These are phyloP conservation scores for Heliosperma pusillum DNA, from an alignment of 148 eudicot genomes.

Conservation along the genomic window DNA sequence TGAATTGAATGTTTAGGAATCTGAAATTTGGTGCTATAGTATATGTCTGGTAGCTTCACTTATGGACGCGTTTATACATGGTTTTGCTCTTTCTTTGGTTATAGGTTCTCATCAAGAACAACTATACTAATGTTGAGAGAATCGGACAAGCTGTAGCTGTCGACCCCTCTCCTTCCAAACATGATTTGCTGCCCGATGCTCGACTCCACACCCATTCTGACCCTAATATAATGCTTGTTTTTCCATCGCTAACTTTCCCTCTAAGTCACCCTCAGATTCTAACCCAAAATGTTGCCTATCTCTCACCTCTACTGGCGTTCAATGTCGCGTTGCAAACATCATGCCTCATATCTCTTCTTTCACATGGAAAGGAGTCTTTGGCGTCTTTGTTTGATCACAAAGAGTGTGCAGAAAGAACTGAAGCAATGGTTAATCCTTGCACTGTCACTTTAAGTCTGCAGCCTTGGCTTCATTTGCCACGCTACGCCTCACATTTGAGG, in stretches of 20 bases:
- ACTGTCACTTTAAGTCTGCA: constrained; percentile 47
- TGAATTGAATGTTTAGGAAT: background rate
- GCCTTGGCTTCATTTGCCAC: constrained; percentile 61
- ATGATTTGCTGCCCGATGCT: constrained; percentile 28
- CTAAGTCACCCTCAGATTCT: constrained; percentile 22
- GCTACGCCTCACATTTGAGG: constrained; percentile 85
- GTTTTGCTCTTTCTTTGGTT: background rate
- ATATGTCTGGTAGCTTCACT: background rate
- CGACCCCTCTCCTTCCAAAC: constrained; percentile 55
- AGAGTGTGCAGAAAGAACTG: constrained; percentile 31
- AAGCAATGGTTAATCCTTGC: constrained; percentile 28
- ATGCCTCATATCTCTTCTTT: constrained; percentile 64
- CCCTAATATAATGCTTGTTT: constrained; percentile 42
- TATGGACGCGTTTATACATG: background rate
- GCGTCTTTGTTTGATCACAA: constrained; percentile 58
- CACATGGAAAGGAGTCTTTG: constrained; percentile 58
- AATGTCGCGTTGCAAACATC: constrained; percentile 75
- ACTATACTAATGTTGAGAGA: constrained; percentile 44
- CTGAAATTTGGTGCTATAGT: constrained; percentile 3
- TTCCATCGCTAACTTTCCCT: constrained; percentile 55
- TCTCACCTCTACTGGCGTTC: constrained; percentile 78
- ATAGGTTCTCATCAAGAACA: constrained; percentile 63
- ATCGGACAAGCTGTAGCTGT: constrained; percentile 71
- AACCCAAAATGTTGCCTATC: constrained; percentile 59
- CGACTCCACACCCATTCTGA: constrained; percentile 24